Base-by-base conservation (phyloP, 192 early-diverging fungal species). In the Gamsiella multidivaricata region DNA sequence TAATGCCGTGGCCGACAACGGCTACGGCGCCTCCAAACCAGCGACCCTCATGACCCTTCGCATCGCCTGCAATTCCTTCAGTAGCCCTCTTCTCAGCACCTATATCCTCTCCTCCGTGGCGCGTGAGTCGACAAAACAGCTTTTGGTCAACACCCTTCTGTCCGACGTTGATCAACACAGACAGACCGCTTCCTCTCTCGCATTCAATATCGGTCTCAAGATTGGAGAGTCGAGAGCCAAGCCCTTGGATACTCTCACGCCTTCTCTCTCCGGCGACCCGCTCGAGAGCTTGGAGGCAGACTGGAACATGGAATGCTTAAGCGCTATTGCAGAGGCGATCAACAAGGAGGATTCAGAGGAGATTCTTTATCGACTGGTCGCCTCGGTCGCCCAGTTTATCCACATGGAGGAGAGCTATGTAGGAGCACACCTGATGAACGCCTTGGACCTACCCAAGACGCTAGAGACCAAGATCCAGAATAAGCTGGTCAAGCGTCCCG, bases 231-330 rank as follows among this genome's bases (percentile, higher is more conserved):
- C 69, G 15, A 81, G 88, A 25, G 66, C 63, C 42, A 70, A 79
- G 15, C 60, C 32, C 7, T 63, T 59, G 3, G 79, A 82, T 14
- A 66, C 55, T 37, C 65, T 54, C 17, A 69, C 56, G 15, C 61
- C 82, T 2, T 63, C 75, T 1, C 78, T 81, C 29, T 79, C 84
- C 2, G 66, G 65, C 1, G 74, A 55, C 2, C 55, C 59, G 5
- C 20, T 76, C n/a, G 54, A 78, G 23, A 59, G 64, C 5, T 15
- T 78, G 66, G 87, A 87, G 49, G 90, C 91, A 72, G 91, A 92
- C 33, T 94, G 93, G 93, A 67, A 80, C 25, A 69, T 83, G 17
- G 92, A 94, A 60, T 61, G 91, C 42, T 74, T 88, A 10, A 89
- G 90, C 43, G 93, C 92, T 2, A 74, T 91, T 36, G 68, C 74